Percentiles rank a stretch among this genome's conserved stretches.
Conservation (phyloP, 2,329 filamentous ascomycete genomes). For the Exophiala xenobiotica region DNA sequence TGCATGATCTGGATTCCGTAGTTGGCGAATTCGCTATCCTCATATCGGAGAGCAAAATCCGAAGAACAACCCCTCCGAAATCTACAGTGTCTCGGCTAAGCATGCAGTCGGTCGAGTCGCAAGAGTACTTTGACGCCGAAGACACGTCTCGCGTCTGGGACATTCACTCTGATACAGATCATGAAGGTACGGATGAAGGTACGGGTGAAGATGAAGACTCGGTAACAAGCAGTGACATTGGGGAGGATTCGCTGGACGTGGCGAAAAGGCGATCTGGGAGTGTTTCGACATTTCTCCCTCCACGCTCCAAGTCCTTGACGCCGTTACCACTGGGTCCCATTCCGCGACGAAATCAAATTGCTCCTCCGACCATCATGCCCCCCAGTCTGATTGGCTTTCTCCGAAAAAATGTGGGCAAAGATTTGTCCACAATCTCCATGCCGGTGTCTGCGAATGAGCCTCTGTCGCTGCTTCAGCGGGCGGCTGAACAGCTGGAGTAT, state of each 20-base stretch:
- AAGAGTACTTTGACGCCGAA: constrained; percentile 94
- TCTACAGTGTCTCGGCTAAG: constrained; percentile 62
- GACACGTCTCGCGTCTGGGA: constrained; percentile 69
- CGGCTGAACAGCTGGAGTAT: constrained; percentile 90
- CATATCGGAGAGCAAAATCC: constrained; percentile 74
- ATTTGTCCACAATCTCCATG: constrained; percentile 95
- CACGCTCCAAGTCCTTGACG: constrained; percentile 69
- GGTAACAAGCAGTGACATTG: constrained; percentile 62
- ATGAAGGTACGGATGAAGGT: constrained; percentile 54
- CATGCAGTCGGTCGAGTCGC: constrained; percentile 75
- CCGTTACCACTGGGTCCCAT: constrained; percentile 73
- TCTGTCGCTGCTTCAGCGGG: constrained; percentile 78
- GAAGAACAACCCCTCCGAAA: constrained; percentile 59
- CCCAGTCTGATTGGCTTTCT: constrained; percentile 92
- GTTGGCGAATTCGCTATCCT: constrained; percentile 78
- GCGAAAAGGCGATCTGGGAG: constrained; percentile 34
- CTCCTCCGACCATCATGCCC: constrained; percentile 72
- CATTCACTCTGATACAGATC: constrained; percentile 70
- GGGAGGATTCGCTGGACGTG: constrained; percentile 43
- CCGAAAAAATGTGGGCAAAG: constrained; percentile 96
- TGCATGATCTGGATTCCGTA: constrained; percentile 80
- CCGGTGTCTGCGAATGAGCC: constrained; percentile 96
- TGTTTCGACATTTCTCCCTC: constrained; percentile 64
- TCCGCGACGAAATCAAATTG: constrained; percentile 67
- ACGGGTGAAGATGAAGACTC: constrained; percentile 57